A percentile compares a stretch with the other conserved stretches of the same genome.
phyloP scores from a whole-genome alignment of 805 yeast genomes.

The Starmerella lactis-condensi region DNA sequence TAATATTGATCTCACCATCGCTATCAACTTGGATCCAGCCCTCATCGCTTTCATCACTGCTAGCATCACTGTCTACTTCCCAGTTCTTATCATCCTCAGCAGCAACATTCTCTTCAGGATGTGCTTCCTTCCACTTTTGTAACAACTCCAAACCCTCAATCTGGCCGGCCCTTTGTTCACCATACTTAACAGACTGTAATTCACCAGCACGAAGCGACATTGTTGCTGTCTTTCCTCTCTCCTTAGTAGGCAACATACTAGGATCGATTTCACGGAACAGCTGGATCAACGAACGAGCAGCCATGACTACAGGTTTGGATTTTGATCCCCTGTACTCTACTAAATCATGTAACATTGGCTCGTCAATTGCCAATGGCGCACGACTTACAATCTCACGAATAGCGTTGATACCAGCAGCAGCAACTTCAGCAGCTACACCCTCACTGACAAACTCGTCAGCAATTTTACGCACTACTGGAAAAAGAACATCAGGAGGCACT shows the following conservation, averaged over 20 bases:
- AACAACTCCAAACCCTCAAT: constrained; percentile 84
- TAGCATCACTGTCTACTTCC: constrained; percentile 28
- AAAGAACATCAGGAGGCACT: constrained; percentile 86
- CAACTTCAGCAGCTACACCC: constrained; percentile 96
- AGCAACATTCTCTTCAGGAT: constrained; percentile 38
- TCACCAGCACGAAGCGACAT: constrained; percentile 56
- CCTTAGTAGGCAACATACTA: constrained; percentile 75
- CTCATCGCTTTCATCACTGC: constrained; percentile 27
- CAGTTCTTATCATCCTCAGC: constrained; percentile 33
- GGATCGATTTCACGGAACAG: constrained; percentile 92
- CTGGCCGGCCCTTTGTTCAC: constrained; percentile 44
- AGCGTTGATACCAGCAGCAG: constrained; percentile 93
- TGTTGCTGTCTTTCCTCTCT: constrained; percentile 82
- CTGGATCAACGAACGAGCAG: constrained; percentile 72
- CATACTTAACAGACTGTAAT: constrained; percentile 23
- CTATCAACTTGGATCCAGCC: constrained; percentile 60
- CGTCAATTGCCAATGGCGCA: constrained; percentile 87
- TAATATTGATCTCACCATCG: constrained; percentile 7
- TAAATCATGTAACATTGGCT: constrained; percentile 71
- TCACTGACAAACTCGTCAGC: constrained; percentile 97
- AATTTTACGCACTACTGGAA: constrained; percentile 66
- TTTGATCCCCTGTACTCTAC: constrained; percentile 83
- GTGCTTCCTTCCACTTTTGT: constrained; percentile 62
- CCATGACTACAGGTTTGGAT: constrained; percentile 83
- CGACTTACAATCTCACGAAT: constrained; percentile 83